A percentile compares a stretch with the other conserved stretches of the same genome.
phyloP scores from a whole-genome alignment of 1,139 yeast species.

The Saccharomyces uvarum region DNA sequence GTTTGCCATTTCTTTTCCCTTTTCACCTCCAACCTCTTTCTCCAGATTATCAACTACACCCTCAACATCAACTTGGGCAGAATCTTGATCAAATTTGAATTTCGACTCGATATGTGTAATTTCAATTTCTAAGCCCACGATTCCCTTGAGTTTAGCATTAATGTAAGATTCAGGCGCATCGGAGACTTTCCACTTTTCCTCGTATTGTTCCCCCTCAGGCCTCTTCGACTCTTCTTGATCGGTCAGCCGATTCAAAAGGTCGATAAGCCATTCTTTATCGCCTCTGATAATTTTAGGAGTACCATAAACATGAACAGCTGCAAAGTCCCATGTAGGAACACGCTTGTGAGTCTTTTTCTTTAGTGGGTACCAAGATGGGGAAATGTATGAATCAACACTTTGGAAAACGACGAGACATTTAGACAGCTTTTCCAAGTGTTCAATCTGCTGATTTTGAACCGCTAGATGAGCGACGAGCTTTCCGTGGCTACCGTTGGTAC shows the following conservation, averaged over 20 bases:
- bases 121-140: constrained; percentile 52
- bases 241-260: constrained; percentile 42
- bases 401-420: constrained; percentile 50
- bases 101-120: constrained; percentile 47
- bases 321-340: constrained; percentile 72
- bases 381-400: constrained; percentile 47
- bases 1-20: constrained; percentile 15
- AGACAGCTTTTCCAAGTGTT: constrained; percentile 37
- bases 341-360: constrained; percentile 53
- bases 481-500: constrained; percentile 32
- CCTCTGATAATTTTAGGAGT: constrained; percentile 39
- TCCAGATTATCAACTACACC: constrained; percentile 47
- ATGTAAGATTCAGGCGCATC: constrained; percentile 54
- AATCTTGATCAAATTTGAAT: constrained; percentile 55
- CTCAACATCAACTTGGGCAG: constrained; percentile 38
- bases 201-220: constrained; percentile 18
- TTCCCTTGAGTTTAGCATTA: constrained; percentile 43
- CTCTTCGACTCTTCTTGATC: constrained; percentile 42
- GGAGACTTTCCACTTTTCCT: constrained; percentile 45
- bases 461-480: constrained; percentile 53
- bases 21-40: constrained; percentile 21
- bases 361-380: constrained; percentile 55
- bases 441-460: constrained; percentile 46
- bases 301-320: constrained; percentile 54
- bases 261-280: constrained; percentile 42